Conservation (phyloP, 176 grass and related monocot species). For the Raddia distichophylla region DNA sequence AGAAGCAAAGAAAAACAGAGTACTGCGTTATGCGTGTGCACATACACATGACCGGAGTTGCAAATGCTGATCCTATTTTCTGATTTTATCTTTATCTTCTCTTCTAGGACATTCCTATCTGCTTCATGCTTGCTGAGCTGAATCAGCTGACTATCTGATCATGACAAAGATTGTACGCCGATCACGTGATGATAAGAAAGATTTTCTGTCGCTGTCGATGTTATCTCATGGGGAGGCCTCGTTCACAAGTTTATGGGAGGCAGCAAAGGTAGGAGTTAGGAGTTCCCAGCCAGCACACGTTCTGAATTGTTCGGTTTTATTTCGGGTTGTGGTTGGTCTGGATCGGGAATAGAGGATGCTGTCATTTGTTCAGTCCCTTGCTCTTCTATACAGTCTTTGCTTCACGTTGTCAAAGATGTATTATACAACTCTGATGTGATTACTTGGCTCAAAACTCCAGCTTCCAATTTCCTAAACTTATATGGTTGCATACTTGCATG, state of each 20-base stretch:
- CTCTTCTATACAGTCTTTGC: slow-evolving; percentile 3
- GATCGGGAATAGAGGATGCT: slow-evolving; percentile 9
- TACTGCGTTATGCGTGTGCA: slow-evolving; percentile 4
- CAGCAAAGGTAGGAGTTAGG: not conserved
- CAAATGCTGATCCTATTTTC: not conserved
- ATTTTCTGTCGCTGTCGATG: slow-evolving; percentile 16
- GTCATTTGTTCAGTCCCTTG: slow-evolving; percentile 35
- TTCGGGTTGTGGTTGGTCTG: not conserved
- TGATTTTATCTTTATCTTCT: not conserved
- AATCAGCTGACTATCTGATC: not conserved
- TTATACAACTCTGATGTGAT: not conserved
- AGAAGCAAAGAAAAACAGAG: not conserved
- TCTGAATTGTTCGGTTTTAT: not conserved
- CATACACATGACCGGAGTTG: not conserved
- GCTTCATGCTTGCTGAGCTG: not conserved
- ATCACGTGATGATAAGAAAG: not conserved
- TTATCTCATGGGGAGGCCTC: not conserved
- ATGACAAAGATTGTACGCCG: slow-evolving; percentile 20
- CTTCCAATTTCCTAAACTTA: not conserved
- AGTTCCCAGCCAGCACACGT: not conserved
- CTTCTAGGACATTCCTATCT: slow-evolving; percentile 27
- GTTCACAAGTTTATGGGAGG: not conserved
- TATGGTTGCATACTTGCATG: too few species aligned
- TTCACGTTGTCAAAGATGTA: slow-evolving; percentile 15
- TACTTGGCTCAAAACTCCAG: not conserved